phyloP scores from a whole-genome alignment of 2,329 filamentous ascomycete species.

The Phialophora verrucosa region DNA sequence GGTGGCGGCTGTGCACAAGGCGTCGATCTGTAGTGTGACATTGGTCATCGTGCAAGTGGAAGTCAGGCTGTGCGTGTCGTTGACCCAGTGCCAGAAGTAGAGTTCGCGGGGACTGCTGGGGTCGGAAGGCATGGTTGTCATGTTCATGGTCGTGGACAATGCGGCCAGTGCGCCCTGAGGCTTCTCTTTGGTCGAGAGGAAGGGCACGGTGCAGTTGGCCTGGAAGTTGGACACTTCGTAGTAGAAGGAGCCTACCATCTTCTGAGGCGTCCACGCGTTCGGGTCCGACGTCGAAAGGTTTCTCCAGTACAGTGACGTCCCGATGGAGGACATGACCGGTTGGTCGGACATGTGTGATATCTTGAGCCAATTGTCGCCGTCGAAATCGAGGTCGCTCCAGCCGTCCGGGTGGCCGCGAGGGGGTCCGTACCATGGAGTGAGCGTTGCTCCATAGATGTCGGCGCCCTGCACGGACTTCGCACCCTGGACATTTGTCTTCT shows the following conservation, averaged over 20 bases:
- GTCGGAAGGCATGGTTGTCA: conserved; percentile 7
- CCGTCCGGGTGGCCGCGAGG: conserved; percentile 1
- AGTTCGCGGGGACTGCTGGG: conserved; percentile 12
- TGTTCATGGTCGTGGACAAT: conserved; percentile 24
- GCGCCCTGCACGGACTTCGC: conserved; percentile 18
- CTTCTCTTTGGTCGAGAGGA: conserved; percentile 15
- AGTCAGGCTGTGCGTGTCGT: conserved; percentile 13
- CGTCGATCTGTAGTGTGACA: conserved; percentile 14
- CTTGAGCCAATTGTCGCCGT: conserved; percentile 16
- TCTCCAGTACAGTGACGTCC: conserved; percentile 17
- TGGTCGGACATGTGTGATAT: conserved; percentile 21
- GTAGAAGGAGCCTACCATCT: conserved; percentile 20
- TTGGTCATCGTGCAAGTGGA: conserved; percentile 18
- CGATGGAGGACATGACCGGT: conserved; percentile 23
- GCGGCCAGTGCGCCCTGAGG: conserved; percentile 8
- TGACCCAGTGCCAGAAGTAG: conserved; percentile 22
- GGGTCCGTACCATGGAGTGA: conserved; percentile 24
- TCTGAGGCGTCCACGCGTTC: conserved; percentile 16
- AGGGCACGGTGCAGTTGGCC: conserved; percentile 21
- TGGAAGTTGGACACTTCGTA: conserved; percentile 22
- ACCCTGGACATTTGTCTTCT: conserved; percentile 16
- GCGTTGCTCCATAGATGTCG: conserved; percentile 24
- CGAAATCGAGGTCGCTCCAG: conserved; percentile 16
- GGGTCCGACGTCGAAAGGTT: not conserved
- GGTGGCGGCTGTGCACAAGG: conserved; percentile 18